Conservation (phyloP, 2,329 filamentous ascomycete genomes). For the Microsporum canis region DNA sequence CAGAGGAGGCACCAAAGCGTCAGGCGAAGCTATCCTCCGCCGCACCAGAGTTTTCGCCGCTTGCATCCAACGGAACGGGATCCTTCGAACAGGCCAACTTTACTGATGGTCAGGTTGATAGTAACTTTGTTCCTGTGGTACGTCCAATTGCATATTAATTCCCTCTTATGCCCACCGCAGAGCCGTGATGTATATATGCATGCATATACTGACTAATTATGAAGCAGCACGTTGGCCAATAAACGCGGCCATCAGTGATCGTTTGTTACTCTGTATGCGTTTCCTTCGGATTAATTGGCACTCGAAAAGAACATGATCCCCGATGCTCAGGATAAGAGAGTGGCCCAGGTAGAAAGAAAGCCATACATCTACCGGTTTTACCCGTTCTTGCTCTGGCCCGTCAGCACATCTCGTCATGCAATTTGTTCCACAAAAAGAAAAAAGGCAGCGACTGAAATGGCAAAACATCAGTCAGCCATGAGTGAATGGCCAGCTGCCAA, state of each 20-base stretch:
- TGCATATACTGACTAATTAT: slow-evolving; percentile 45
- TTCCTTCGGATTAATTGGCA: background rate
- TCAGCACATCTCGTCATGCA: no score
- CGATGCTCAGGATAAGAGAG: background rate
- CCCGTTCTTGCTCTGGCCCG: background rate
- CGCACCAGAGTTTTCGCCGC: slow-evolving; percentile 52
- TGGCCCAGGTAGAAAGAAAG: background rate
- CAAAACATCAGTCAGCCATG: slow-evolving; percentile 35
- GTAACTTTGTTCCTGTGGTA: slow-evolving; percentile 40
- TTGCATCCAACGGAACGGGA: slow-evolving; percentile 16
- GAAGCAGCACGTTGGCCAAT: slow-evolving; percentile 40
- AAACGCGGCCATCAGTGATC: slow-evolving; percentile 22
- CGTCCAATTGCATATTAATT: slow-evolving; percentile 25
- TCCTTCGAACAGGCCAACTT: slow-evolving; percentile 34
- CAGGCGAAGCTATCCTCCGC: slow-evolving; percentile 50
- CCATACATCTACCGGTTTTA: background rate
- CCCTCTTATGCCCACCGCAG: slow-evolving; percentile 22
- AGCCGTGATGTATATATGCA: slow-evolving; percentile 25
- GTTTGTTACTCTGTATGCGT: background rate
- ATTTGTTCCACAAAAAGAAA: no score
- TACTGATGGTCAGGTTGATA: slow-evolving; percentile 42
- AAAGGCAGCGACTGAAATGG: slow-evolving; percentile 18
- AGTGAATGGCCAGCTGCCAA: slow-evolving; percentile 19
- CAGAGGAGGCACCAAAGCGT: slow-evolving; percentile 23
- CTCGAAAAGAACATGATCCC: background rate